These are phyloP conservation scores for Kwoniella mangroviensis DNA, from an alignment of 768 basidiomycete species.

Conservation along the genomic window DNA sequence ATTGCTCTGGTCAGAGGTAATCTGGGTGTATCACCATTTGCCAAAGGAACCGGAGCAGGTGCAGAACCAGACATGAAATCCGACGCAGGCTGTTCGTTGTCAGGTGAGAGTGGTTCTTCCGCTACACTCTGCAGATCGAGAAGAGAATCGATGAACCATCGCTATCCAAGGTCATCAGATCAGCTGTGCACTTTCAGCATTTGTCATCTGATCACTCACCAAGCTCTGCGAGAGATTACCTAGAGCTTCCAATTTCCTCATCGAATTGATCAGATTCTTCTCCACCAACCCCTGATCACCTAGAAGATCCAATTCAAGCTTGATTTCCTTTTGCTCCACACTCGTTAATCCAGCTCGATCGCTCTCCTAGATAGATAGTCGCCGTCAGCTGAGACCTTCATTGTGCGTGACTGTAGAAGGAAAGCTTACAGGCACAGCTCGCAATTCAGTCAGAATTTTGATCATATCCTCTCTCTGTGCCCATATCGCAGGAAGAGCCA, in stretches of 20 bases:
- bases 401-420: too few relatives aligned
- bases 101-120: slow-evolving; percentile 60
- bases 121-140: slow-evolving; percentile 68
- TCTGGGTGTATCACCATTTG: slow-evolving; percentile 62
- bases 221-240: slow-evolving; percentile 84
- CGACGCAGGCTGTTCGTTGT: slow-evolving; percentile 11
- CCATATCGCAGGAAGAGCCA: slow-evolving; percentile 69
- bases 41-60: slow-evolving; percentile 5
- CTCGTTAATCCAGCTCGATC: slow-evolving; percentile 54
- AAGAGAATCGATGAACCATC: slow-evolving; percentile 82
- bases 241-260: slow-evolving; percentile 73
- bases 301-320: slow-evolving; percentile 73
- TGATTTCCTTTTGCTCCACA: slow-evolving; percentile 76
- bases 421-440: slow-evolving; percentile 64
- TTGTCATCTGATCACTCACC: slow-evolving; percentile 62
- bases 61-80: slow-evolving; percentile 5
- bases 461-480: slow-evolving; percentile 81
- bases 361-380: slow-evolving; percentile 21
- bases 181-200: neutral
- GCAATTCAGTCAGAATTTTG: slow-evolving; percentile 71
- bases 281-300: slow-evolving; percentile 64
- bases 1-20: slow-evolving; percentile 86
- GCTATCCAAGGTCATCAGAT: slow-evolving; percentile 59
- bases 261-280: slow-evolving; percentile 71
- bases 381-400: slow-evolving; percentile 2